Base-by-base conservation (phyloP, 1,284 basidiomycete species). In the Ustilago hordei region DNA sequence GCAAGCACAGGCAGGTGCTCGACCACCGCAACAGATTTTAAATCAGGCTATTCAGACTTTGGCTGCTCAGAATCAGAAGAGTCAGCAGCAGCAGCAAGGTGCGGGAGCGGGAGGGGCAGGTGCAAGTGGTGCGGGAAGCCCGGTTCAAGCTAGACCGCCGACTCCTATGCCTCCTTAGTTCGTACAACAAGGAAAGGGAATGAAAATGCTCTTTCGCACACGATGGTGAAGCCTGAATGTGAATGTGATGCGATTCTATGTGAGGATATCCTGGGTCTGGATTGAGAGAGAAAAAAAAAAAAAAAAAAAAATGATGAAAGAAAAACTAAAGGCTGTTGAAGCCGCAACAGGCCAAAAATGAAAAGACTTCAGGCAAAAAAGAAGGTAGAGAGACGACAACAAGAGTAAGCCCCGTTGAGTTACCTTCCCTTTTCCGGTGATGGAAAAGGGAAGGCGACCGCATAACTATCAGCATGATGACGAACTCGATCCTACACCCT, bases 321-420 rank as follows among this genome's bases (percentile, higher is more conserved):
- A 41, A 60, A 60, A 63, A 55, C 47, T 54, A 66, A 23, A 31
- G 72, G 72, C 72, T 75, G 72, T 75, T 75, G 72, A 75, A 75
- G 68, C 68, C 68, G 23, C 23, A 28, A 28, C 13, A 23, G 13
- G 15, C 35, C 31, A 43, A 35, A 35, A 8, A 31, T 15, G 50
- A 3, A 17, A 43, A 23, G 31, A 31, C 23, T 28, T 28, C 3
- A 28, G 23, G 23, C 23, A 23, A 35, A 31, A 23, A 17, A 28
- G 50, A 60, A 19, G 55, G 56, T 7, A 39, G 75, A 78, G 75
- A 78, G 71, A 78, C 75, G 71, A 70, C 55, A 68, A 23, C 75
- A 74, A 78, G 75, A 78, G 71, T 78, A 78, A 78, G 75, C 75
- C 75, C 75, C 75, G 75, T 78, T 78, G 71, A 78, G 75, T 78